Conservation (phyloP, 306 rosid species). For the Morella rubra region DNA sequence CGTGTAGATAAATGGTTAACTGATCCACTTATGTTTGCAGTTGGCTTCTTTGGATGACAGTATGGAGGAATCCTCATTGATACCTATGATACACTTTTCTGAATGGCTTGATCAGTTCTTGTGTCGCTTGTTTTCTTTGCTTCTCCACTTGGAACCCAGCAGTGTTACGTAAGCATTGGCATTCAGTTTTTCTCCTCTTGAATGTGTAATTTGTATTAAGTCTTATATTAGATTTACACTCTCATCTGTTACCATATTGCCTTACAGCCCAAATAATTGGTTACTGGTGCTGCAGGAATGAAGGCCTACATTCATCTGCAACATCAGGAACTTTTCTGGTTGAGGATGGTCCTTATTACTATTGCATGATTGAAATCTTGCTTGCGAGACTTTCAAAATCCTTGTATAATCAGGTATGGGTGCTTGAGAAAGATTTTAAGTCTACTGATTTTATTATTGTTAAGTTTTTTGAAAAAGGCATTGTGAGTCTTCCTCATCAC, state of each 20-base stretch:
- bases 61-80: slow-evolving; percentile 61
- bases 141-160: slow-evolving; percentile 90
- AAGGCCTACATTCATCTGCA: slow-evolving; percentile 84
- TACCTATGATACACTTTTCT: slow-evolving; percentile 88
- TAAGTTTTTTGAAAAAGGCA: slow-evolving; percentile 16
- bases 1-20: slow-evolving; percentile 19
- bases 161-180: slow-evolving; percentile 75
- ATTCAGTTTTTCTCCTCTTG: slow-evolving; percentile 27
- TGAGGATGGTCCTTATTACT: slow-evolving; percentile 94
- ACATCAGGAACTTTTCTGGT: slow-evolving; percentile 95
- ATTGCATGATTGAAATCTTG: slow-evolving; percentile 89
- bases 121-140: slow-evolving; percentile 92
- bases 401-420: slow-evolving; percentile 72
- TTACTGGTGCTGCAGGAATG: slow-evolving; percentile 68
- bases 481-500: slow-evolving; percentile 26
- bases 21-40: slow-evolving; percentile 49
- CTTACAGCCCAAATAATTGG: slow-evolving; percentile 30
- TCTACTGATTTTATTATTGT: slow-evolving; percentile 3
- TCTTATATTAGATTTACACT: slow-evolving; percentile 13
- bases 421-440: slow-evolving; percentile 18
- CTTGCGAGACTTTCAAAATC: slow-evolving; percentile 89
- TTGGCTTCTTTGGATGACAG: slow-evolving; percentile 82
- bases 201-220: slow-evolving; percentile 19
- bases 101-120: slow-evolving; percentile 99
- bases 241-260: background rate